These are phyloP conservation scores for Tolypocladium nubicola DNA, from an alignment of 2,329 filamentous ascomycete genomes.

Conservation along the genomic window DNA sequence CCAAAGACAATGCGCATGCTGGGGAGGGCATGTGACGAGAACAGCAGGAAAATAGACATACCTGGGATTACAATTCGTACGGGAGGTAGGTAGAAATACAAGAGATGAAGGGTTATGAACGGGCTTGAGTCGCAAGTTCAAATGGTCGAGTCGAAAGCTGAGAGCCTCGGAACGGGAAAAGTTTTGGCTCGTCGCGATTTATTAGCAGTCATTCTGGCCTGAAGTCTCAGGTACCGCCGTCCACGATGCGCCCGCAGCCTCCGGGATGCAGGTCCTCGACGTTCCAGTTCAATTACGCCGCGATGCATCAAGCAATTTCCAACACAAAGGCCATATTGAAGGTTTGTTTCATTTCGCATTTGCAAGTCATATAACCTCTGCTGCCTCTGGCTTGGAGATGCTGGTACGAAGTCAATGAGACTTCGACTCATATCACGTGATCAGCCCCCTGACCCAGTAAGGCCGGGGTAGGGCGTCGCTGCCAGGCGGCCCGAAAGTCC, in stretches of 20 bases:
- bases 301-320: neutral
- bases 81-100: constrained; percentile 2
- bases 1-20: neutral
- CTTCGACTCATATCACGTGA: neutral
- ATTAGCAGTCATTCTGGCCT: constrained; percentile 14
- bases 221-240: constrained; percentile 20
- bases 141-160: neutral
- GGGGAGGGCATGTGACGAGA: neutral
- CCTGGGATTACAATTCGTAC: constrained; percentile 1
- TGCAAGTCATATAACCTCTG: neutral
- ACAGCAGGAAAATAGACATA: neutral
- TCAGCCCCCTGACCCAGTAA: neutral
- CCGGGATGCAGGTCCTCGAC: neutral
- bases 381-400: neutral
- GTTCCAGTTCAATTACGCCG: neutral
- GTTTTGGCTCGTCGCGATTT: constrained; percentile 11
- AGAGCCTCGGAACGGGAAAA: constrained; percentile 12
- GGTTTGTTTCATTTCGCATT: too few species aligned
- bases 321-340: neutral
- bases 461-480: neutral
- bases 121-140: neutral
- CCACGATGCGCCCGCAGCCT: too few species aligned
- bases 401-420: neutral
- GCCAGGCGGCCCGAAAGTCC: constrained; percentile 10
- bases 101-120: neutral